phyloP scores from a whole-genome alignment of 2,329 filamentous ascomycete genomes.

The Hypomyces perniciosus region DNA sequence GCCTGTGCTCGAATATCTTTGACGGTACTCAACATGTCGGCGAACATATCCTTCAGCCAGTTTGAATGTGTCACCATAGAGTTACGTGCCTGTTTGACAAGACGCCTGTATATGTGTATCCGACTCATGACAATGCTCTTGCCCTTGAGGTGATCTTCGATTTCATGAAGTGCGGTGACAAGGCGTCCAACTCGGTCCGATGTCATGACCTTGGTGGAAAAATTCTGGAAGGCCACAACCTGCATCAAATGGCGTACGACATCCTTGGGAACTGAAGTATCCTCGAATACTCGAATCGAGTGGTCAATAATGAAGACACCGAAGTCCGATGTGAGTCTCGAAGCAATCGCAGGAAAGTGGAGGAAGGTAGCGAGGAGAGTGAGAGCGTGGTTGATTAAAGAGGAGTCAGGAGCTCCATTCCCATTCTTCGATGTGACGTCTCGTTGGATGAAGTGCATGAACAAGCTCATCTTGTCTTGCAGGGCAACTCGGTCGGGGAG shows the following conservation, averaged over 20 bases:
- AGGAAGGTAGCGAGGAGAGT: constrained; percentile 73
- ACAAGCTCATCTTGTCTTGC: constrained; percentile 66
- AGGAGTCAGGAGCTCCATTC: constrained; percentile 54
- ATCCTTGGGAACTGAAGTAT: constrained; percentile 65
- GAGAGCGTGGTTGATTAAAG: constrained; percentile 70
- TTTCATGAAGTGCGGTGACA: constrained; percentile 61
- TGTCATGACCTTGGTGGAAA: constrained; percentile 68
- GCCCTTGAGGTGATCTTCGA: constrained; percentile 68
- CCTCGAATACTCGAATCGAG: constrained; percentile 66
- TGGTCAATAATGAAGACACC: constrained; percentile 75
- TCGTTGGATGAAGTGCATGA: constrained; percentile 77
- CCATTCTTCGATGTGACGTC: constrained; percentile 63
- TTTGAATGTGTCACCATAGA: constrained; percentile 66
- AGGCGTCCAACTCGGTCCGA: constrained; percentile 63
- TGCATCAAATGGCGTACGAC: constrained; percentile 75
- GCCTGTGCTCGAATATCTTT: constrained; percentile 72
- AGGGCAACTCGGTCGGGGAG: constrained; percentile 69
- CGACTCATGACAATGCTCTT: constrained; percentile 76
- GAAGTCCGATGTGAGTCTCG: constrained; percentile 70
- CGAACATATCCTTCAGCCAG: constrained; percentile 80
- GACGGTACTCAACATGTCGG: constrained; percentile 71
- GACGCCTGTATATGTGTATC: constrained; percentile 69
- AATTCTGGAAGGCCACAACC: constrained; percentile 73
- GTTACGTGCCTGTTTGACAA: constrained; percentile 64
- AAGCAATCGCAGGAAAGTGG: constrained; percentile 64